phyloP scores from a whole-genome alignment of 139 green algal genomes.

The Chloropicon primus region DNA sequence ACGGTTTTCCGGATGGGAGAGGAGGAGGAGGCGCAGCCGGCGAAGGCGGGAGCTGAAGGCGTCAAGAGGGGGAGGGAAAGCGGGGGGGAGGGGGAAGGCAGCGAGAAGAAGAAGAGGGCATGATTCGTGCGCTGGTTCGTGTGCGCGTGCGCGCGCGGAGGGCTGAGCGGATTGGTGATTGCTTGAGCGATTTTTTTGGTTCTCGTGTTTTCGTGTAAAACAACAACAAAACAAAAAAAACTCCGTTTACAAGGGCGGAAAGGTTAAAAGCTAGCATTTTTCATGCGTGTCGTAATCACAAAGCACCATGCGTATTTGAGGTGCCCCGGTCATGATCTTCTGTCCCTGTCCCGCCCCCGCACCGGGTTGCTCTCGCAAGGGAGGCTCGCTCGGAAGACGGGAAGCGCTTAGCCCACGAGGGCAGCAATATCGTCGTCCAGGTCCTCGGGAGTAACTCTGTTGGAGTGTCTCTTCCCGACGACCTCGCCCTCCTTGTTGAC shows the following conservation, averaged over 20 bases:
- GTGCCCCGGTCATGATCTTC: neutral
- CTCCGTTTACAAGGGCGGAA: too few relatives aligned
- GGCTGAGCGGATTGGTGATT: neutral
- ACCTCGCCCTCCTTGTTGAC: neutral
- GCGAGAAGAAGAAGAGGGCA: neutral
- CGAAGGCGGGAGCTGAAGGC: neutral
- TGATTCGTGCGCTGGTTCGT: too few relatives aligned
- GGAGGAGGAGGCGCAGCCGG: too few relatives aligned
- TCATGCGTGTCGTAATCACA: too few relatives aligned
- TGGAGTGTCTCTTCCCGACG: neutral
- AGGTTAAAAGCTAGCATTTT: too few relatives aligned
- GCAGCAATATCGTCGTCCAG: neutral
- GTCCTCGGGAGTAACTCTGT: neutral
- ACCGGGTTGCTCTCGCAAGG: too few relatives aligned
- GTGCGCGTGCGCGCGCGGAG: too few relatives aligned
- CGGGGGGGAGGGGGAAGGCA: neutral
- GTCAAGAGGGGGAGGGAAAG: neutral
- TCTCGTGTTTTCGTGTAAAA: too few relatives aligned
- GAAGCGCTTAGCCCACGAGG: neutral
- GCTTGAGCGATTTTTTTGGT: neutral
- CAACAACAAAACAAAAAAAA: too few relatives aligned
- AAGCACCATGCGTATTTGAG: neutral
- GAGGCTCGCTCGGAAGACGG: too few relatives aligned
- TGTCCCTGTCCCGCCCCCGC: too few relatives aligned
- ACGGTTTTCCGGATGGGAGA: conserved; percentile 29